These are phyloP conservation scores for Hansenula sp. DNA, from an alignment of 1,139 yeast genomes.

Conservation along the genomic window DNA sequence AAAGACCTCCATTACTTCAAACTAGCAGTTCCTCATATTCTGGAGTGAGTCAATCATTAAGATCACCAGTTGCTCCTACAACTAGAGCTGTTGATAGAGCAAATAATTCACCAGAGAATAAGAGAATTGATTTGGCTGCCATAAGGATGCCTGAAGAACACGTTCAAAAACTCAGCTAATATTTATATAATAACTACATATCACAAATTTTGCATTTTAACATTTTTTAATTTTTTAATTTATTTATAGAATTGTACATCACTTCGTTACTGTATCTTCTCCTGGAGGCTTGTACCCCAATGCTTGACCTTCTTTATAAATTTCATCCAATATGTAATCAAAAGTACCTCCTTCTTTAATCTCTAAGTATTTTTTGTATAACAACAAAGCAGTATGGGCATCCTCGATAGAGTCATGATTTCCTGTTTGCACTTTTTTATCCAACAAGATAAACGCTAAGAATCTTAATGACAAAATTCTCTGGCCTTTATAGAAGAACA, in stretches of 20 bases:
- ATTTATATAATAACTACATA: too few species aligned
- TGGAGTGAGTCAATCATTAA: conserved; percentile 4
- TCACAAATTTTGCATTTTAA: conserved; percentile 1
- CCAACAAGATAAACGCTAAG: conserved; percentile 74
- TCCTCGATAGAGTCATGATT: conserved; percentile 98
- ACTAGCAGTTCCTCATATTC: conserved; percentile 5
- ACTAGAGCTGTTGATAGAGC: conserved; percentile 20
- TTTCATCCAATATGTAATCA: conserved; percentile 54
- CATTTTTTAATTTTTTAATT: neutral
- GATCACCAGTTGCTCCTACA: conserved; percentile 18
- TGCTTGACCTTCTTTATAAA: conserved; percentile 74
- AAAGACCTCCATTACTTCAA: conserved; percentile 6
- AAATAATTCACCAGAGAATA: conserved; percentile 15
- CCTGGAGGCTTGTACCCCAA: conserved; percentile 57
- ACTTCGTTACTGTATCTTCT: conserved; percentile 4
- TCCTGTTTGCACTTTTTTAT: conserved; percentile 79
- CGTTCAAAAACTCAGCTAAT: conserved; percentile 10
- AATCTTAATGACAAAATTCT: conserved; percentile 85
- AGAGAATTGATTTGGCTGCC: conserved; percentile 21
- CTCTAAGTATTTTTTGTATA: conserved; percentile 70
- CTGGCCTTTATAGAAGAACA: conserved; percentile 66
- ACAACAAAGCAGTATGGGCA: conserved; percentile 77
- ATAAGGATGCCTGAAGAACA: conserved; percentile 16
- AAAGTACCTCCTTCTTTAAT: conserved; percentile 54
- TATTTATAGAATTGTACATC: neutral